These are phyloP conservation scores for Nemania sp. DNA, from an alignment of 2,329 filamentous ascomycete species.

Conservation along the genomic window DNA sequence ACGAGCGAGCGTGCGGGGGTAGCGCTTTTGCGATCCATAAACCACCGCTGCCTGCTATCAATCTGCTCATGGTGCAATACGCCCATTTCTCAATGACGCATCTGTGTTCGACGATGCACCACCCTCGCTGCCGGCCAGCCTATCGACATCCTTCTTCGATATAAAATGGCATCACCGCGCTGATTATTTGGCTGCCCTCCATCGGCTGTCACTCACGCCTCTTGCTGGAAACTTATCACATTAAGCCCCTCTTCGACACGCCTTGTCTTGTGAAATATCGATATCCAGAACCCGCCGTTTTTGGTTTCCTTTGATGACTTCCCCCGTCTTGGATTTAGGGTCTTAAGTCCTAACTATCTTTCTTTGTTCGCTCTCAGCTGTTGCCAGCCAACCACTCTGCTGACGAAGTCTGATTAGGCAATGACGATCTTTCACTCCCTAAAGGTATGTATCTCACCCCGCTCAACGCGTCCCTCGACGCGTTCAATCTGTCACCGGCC, in stretches of 20 bases:
- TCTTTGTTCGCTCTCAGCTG: not conserved
- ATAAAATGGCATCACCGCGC: not conserved
- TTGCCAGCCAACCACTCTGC: not conserved
- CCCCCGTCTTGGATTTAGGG: conserved; percentile 2
- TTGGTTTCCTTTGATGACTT: conserved; percentile 10
- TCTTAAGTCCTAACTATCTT: not conserved
- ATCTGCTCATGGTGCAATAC: not conserved
- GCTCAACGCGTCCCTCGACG: not conserved
- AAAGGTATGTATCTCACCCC: conserved; percentile 56
- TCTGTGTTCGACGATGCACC: not conserved
- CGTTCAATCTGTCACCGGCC: not conserved
- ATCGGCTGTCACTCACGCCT: not conserved
- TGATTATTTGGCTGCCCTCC: not conserved
- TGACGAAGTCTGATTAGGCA: conserved; percentile 47
- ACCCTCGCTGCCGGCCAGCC: not conserved
- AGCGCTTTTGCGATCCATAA: not conserved
- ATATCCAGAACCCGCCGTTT: conserved; percentile 16
- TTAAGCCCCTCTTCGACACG: not conserved
- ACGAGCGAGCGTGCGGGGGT: not conserved
- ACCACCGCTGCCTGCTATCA: not conserved
- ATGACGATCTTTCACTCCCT: conserved; percentile 66
- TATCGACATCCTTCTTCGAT: not conserved
- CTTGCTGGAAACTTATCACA: not conserved
- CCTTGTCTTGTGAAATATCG: conserved; percentile 21
- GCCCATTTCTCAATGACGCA: not conserved